Percentiles rank a stretch among this genome's conserved stretches.
These are phyloP conservation scores for Centella asiatica DNA, from an alignment of 129 eudicot species.

Conservation along the genomic window DNA sequence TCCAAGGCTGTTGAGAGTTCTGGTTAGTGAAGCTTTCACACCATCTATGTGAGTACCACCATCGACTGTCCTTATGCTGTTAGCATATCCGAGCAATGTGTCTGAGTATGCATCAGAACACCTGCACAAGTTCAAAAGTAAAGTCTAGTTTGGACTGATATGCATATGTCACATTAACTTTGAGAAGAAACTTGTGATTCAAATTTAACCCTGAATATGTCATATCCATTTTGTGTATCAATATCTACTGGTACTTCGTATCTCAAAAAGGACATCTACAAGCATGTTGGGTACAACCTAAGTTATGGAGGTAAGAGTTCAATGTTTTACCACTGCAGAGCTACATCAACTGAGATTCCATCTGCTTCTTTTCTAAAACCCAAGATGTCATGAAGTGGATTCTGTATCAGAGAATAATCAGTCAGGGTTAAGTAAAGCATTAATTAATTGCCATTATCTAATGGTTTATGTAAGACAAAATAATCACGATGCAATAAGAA, in stretches of 20 bases:
- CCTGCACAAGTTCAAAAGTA: slow-evolving; percentile 39
- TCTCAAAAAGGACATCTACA: no score
- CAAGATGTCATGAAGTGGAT: slow-evolving; percentile 84
- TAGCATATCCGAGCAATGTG: slow-evolving; percentile 91
- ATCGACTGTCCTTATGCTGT: slow-evolving; percentile 93
- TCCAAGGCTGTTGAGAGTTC: slow-evolving; percentile 74
- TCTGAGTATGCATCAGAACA: slow-evolving; percentile 98
- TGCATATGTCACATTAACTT: slow-evolving; percentile 5
- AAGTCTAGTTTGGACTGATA: neutral
- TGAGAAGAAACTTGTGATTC: slow-evolving; percentile 6
- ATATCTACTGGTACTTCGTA: neutral
- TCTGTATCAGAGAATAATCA: slow-evolving; percentile 44
- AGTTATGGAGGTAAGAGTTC: neutral
- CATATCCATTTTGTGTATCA: neutral
- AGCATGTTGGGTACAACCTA: neutral
- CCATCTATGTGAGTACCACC: slow-evolving; percentile 99
- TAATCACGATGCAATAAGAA: no score
- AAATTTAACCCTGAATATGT: neutral
- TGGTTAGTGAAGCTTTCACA: slow-evolving; percentile 78
- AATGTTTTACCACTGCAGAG: slow-evolving; percentile 73
- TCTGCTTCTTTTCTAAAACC: slow-evolving; percentile 69
- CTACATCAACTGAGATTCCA: slow-evolving; percentile 66
- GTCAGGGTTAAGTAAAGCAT: slow-evolving; percentile 16
- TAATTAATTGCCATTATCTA: neutral
- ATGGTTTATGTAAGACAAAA: no score